A percentile compares a stretch with the other conserved stretches of the same genome.
phyloP scores from a whole-genome alignment of 331 rosid genomes.

The Spiraea crenata region DNA sequence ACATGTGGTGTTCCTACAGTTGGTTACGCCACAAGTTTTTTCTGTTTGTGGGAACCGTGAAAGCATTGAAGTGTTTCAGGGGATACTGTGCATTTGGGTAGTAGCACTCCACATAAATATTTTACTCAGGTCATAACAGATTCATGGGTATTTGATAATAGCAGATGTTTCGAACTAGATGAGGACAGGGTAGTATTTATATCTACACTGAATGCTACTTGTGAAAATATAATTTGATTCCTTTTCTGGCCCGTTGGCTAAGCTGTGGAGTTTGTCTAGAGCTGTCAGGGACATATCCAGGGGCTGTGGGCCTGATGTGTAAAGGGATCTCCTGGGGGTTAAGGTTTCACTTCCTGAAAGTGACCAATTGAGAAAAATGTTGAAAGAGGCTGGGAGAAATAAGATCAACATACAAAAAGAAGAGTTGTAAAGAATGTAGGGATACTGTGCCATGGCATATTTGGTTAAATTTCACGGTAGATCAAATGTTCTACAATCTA shows the following conservation, averaged over 20 bases:
- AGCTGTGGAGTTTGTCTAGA: background rate
- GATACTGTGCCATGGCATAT: background rate
- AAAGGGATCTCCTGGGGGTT: background rate
- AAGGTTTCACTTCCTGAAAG: background rate
- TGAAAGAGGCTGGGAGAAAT: background rate
- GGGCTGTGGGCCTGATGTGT: background rate
- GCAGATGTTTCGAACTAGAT: background rate
- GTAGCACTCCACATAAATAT: background rate
- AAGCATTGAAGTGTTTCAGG: background rate
- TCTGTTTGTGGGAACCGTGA: slow-evolving; percentile 10
- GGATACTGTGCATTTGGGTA: background rate
- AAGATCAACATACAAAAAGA: background rate
- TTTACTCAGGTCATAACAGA: background rate
- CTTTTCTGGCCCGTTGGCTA: background rate
- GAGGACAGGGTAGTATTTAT: background rate
- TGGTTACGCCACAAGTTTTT: slow-evolving; percentile 4
- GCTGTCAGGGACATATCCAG: background rate
- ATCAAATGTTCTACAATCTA: background rate
- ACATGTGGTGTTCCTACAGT: background rate
- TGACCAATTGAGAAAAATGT: background rate
- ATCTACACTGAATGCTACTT: background rate
- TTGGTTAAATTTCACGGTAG: background rate
- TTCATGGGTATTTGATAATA: background rate
- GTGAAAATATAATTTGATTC: background rate
- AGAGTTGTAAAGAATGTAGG: background rate